Evolutionary conservation across 1,284 basidiomycete species (phyloP).

Genomic region (Amylostereum chailletii): DNA sequence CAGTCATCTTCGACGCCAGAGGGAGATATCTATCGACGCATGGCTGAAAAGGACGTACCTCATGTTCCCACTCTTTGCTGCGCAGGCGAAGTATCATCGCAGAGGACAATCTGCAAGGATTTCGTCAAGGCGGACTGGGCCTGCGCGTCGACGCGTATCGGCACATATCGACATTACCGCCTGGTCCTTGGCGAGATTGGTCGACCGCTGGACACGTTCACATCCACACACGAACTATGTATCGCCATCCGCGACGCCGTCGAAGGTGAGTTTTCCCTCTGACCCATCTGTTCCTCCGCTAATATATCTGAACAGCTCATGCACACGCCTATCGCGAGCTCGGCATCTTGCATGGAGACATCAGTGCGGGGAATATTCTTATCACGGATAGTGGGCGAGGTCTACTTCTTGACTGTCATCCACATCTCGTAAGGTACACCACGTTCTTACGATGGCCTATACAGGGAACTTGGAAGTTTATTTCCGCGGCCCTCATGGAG

Average conservation of each 20-base stretch:
- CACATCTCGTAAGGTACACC: too few species aligned
- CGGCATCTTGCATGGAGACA: conserved; percentile 11
- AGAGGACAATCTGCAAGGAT: not conserved
- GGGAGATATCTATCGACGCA: not conserved
- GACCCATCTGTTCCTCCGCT: not conserved
- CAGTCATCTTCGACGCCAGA: not conserved
- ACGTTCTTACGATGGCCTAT: too few species aligned
- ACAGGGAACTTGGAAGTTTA: not conserved
- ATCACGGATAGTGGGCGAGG: conserved; percentile 4
- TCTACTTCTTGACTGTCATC: conserved; percentile 7
- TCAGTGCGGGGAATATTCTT: conserved; percentile 11
- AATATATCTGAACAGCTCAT: not conserved
- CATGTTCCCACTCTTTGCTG: not conserved
- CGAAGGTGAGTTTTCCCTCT: not conserved
- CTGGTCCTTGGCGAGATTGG: not conserved
- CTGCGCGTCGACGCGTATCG: not conserved
- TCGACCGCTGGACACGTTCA: not conserved
- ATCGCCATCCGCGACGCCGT: conserved; percentile 2
- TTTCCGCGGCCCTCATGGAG: not conserved
- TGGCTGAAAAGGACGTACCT: not conserved
- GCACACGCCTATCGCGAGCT: not conserved
- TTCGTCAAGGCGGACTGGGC: not conserved
- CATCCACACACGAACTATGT: not conserved
- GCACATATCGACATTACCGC: not conserved
- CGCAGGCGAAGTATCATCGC: not conserved